These are phyloP conservation scores for Podospora bellae-mahoneyi DNA, from an alignment of 495 filamentous ascomycete genomes.

Conservation along the genomic window DNA sequence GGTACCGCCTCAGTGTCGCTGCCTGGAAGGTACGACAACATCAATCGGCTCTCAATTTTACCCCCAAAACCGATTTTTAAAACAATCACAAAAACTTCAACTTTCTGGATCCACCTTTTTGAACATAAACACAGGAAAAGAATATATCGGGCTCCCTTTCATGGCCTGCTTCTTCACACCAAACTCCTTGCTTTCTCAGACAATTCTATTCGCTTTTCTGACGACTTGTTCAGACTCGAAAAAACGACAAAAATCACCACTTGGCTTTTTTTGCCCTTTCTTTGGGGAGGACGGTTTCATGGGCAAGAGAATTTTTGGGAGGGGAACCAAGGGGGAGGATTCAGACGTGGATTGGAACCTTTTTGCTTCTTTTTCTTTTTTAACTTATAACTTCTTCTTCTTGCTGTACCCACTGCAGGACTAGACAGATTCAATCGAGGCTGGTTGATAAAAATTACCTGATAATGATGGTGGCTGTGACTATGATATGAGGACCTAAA, in stretches of 20 bases:
- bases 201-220: background rate
- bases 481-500: background rate
- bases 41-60: background rate
- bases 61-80: background rate
- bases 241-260: background rate
- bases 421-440: conserved; percentile 7
- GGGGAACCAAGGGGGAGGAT: background rate
- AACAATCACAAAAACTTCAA: background rate
- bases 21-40: background rate
- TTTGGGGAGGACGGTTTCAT: background rate
- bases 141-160: background rate
- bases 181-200: background rate
- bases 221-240: background rate
- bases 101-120: background rate
- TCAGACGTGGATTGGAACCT: background rate
- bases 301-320: background rate
- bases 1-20: background rate
- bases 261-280: background rate
- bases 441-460: background rate
- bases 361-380: conserved; percentile 2
- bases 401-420: conserved; percentile 1
- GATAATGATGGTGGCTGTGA: background rate
- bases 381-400: background rate
- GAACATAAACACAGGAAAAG: background rate
- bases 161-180: background rate